phyloP scores from a whole-genome alignment of 1,139 yeast species.

The Keqinozyma sinolaborantium region DNA sequence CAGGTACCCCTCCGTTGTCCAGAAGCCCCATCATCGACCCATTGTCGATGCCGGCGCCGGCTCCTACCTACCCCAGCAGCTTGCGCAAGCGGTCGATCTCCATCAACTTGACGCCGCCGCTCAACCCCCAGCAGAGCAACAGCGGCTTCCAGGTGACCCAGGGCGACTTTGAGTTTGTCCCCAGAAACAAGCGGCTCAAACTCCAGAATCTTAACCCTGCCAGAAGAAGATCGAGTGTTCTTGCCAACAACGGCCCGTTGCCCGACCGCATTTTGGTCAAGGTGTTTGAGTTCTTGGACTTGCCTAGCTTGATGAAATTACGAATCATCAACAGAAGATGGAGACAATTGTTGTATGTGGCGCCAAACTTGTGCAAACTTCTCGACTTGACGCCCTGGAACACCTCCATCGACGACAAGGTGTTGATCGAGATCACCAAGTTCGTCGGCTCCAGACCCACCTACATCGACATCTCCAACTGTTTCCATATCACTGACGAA shows the following conservation, averaged over 20 bases:
- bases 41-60: not conserved
- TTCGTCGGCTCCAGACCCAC: constrained; percentile 70
- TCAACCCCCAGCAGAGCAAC: constrained; percentile 5
- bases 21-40: not conserved
- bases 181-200: constrained; percentile 50
- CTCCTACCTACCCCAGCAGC: not conserved
- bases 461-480: constrained; percentile 60
- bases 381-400: constrained; percentile 62
- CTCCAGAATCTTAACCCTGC: constrained; percentile 31
- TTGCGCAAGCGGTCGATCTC: constrained; percentile 7
- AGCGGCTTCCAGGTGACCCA: constrained; percentile 11
- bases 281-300: constrained; percentile 49
- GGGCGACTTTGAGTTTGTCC: constrained; percentile 37
- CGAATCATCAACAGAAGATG: constrained; percentile 58
- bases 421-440: constrained; percentile 55
- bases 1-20: constrained; percentile 1
- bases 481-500: constrained; percentile 73
- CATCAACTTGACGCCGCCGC: constrained; percentile 8
- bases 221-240: constrained; percentile 56
- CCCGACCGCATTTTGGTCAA: constrained; percentile 55
- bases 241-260: constrained; percentile 50
- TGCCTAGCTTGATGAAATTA: constrained; percentile 57
- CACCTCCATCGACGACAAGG: constrained; percentile 54
- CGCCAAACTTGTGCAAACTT: constrained; percentile 45
- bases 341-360: constrained; percentile 61